Conservation (phyloP, 371 early-diverging fungal genomes). For the Blastocladiella emersonii region DNA sequence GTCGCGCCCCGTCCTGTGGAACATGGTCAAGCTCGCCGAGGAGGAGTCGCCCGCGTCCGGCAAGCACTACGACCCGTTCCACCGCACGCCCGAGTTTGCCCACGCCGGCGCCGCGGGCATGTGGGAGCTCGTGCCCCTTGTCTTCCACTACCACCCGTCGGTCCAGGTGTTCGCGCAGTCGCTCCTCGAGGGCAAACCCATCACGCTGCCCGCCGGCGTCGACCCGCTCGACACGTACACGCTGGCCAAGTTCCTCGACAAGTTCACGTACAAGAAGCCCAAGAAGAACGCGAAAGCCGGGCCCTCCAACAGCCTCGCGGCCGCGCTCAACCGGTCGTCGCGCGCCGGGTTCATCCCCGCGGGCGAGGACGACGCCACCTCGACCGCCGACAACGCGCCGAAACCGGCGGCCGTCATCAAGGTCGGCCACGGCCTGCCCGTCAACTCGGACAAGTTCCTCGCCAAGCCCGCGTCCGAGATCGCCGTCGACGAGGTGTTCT, state of each 20-base stretch:
- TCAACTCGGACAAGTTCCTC: slow-evolving; percentile 49
- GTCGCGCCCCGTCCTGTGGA: slow-evolving; percentile 32
- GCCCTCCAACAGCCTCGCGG: not conserved
- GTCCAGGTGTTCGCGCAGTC: slow-evolving; percentile 61
- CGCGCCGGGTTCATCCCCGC: not conserved
- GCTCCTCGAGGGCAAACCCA: slow-evolving; percentile 46
- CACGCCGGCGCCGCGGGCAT: slow-evolving; percentile 66
- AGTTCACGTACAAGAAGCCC: slow-evolving; percentile 89
- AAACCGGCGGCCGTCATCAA: slow-evolving; percentile 10
- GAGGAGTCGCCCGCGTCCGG: slow-evolving; percentile 7
- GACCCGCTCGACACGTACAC: slow-evolving; percentile 82
- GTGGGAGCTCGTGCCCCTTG: slow-evolving; percentile 77
- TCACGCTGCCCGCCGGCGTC: slow-evolving; percentile 36
- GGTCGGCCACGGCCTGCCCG: slow-evolving; percentile 25
- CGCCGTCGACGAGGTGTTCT: slow-evolving; percentile 61
- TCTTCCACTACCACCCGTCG: slow-evolving; percentile 81
- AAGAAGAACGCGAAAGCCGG: slow-evolving; percentile 48
- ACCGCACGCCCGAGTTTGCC: slow-evolving; percentile 75
- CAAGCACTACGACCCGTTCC: slow-evolving; percentile 55
- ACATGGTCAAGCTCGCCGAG: slow-evolving; percentile 24
- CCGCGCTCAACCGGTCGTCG: not conserved
- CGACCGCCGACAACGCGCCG: not conserved
- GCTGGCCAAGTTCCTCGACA: slow-evolving; percentile 81
- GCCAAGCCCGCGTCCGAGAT: slow-evolving; percentile 36
- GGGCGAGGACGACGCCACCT: not conserved